Percentiles rank a stretch among this genome's conserved stretches.
Conservation (phyloP, 306 rosid genomes). For the Begonia masoniana region DNA sequence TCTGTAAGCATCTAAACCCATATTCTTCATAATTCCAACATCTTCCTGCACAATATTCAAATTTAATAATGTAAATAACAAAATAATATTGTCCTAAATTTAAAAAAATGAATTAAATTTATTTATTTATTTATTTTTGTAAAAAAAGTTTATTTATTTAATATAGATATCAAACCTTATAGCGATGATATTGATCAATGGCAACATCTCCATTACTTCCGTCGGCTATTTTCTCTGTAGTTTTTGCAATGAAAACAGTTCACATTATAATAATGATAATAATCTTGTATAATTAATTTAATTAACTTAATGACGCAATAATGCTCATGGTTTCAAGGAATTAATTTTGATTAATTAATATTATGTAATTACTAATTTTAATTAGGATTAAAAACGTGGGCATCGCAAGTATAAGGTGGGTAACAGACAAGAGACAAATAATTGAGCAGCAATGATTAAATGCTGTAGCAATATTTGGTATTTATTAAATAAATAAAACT, state of each 20-base stretch:
- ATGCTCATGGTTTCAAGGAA: not conserved
- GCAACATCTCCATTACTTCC: slow-evolving; percentile 32
- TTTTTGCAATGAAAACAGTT: not conserved
- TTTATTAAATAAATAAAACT: too few relatives aligned
- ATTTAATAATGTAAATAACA: not conserved
- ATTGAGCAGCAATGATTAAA: too few relatives aligned
- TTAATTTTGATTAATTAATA: too few relatives aligned
- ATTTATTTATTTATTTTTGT: too few relatives aligned
- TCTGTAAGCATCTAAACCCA: slow-evolving; percentile 35
- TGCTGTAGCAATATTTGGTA: too few relatives aligned
- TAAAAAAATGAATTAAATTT: too few relatives aligned
- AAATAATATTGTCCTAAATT: too few relatives aligned
- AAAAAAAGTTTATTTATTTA: too few relatives aligned
- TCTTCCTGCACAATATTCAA: slow-evolving; percentile 22
- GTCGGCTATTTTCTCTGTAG: slow-evolving; percentile 20
- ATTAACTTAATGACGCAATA: not conserved
- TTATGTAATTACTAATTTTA: not conserved
- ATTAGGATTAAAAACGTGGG: too few relatives aligned
- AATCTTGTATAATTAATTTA: not conserved
- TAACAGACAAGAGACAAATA: too few relatives aligned
- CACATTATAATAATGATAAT: not conserved
- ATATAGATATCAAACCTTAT: slow-evolving; percentile 10
- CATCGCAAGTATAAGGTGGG: too few relatives aligned
- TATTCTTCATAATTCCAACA: slow-evolving; percentile 23
- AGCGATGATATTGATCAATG: slow-evolving; percentile 26